phyloP scores from a whole-genome alignment of 192 early-diverging fungal species.

The Rhizophagus sp. region DNA sequence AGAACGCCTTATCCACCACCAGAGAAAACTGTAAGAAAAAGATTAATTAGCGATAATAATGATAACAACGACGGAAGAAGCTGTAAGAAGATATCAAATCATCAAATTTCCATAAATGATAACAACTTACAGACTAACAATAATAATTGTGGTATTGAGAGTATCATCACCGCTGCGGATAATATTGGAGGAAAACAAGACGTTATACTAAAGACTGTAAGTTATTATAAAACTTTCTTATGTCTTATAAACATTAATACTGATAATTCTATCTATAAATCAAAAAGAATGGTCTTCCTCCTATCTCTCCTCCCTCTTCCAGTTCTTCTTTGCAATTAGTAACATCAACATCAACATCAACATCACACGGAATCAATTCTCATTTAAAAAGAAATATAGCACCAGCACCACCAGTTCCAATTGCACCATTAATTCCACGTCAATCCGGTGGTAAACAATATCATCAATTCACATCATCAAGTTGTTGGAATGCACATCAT shows the following conservation, averaged over 20 bases:
- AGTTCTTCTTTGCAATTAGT: background rate
- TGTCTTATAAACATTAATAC: background rate
- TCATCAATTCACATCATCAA: background rate
- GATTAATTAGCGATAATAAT: background rate
- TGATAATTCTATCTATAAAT: background rate
- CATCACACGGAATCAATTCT: background rate
- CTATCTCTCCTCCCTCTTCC: background rate
- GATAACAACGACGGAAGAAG: background rate
- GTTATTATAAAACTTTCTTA: background rate
- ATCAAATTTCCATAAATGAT: background rate
- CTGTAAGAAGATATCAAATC: background rate
- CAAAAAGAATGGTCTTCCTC: background rate
- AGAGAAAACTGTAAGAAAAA: background rate
- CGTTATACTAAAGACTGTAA: background rate
- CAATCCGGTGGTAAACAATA: background rate
- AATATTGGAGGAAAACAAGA: background rate
- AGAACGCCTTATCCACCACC: background rate
- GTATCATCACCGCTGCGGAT: background rate
- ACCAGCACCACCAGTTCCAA: background rate
- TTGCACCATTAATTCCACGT: background rate
- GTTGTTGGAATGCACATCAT: background rate
- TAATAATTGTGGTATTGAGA: background rate
- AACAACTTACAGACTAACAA: background rate
- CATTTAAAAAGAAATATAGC: background rate
- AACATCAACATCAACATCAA: background rate